Base-by-base conservation (phyloP, 768 basidiomycete species). In the Boletus barrowsii region DNA sequence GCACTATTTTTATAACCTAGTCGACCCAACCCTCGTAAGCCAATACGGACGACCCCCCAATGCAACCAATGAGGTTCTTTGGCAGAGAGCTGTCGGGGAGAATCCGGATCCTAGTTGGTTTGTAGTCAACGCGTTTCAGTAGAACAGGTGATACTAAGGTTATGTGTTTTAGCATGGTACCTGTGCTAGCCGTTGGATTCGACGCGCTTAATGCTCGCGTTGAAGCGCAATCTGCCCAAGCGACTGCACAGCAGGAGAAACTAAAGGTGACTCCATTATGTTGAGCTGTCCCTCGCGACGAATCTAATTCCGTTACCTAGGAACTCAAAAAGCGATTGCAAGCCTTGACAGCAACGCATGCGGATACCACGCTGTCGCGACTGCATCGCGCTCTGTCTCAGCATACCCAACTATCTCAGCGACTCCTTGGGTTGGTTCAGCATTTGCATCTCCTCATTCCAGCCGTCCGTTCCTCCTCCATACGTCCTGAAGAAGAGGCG, bases 1-100 rank as follows among this genome's bases (percentile, higher is more conserved):
- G 90, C 81, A 90, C 58, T 83, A 82, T 58, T 94, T 94, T 61
- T 93, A 94, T 68, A 93, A 93, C 61, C 73, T 90, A 14, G 89
- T 93, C 5, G 83, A 88, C 61, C 88, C 89, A 0, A 74, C 73
- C 6, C 77, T 85, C 59, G 82, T 88, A 3, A 75, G 73, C 26
- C 60, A 84, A 48, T 94, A 89, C 57, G 84, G 80, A 8, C 83
- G 88, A 15, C 91, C 92, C 13, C 67, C 76, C 14, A 90, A 90
- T 61, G 84, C 84, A 13, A 79, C 80, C 6, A 86, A 89, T 44
- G 88, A 91, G 42, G 75, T 75, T 10, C 61, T 85, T 42, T 93
- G 91, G 91, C 81, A 87, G 62, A 87, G 87, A 65, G 91, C 91
- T 8, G 73, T 83, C 2, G 74, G 81, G 47, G 90, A 92, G 65